Base-by-base conservation (phyloP, 2,329 filamentous ascomycete species). In the Myriosclerotinia duriaeana region DNA sequence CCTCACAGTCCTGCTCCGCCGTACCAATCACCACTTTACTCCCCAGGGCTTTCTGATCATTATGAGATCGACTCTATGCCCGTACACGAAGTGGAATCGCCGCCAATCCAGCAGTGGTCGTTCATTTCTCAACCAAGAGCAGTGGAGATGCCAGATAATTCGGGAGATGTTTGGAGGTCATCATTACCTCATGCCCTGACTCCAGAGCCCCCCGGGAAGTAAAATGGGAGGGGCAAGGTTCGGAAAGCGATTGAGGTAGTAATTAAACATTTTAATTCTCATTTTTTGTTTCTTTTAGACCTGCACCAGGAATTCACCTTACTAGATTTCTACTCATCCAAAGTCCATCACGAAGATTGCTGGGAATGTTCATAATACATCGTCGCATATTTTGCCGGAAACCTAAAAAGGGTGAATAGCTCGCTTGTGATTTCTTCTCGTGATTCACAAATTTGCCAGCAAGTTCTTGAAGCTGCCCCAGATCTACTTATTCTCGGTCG, bases 1-100 rank as follows among this genome's bases (percentile, higher is more conserved):
- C 63, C 38, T 40, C 22, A 42, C 7, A 65, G 54, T 42, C 63
- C 63, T 59, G 46, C 56, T n/a, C 63, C 54, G 34, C 63, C 63
- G 9, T 65, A 65, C 38, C 63, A 42, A 48, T 52, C 62, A 11
- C 8, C n/a, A 15, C 48, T 46, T 34, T n/a, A 42, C 14, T 65
- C 63, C 6, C 63, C 63, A 30, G 30, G 12, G 6, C 12, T 52
- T 2, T n/a, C 54, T 44, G 46, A 53, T 44, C 48, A 44, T 22
- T 12, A 65, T 36, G 63, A 65, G 46, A 60, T 65, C 5, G 54
- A 65, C 26, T 65, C 63, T 40, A 36, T 30, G 2, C 22, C 17
- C 5, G 30, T 65, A 12, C 46, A 65, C 38, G 63, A 65, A 34
- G 36, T 44, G 2, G 63, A 60, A 36, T 65, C 63, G 2, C 54